A percentile compares a stretch with the other conserved stretches of the same genome.
Conservation (phyloP, 768 basidiomycete genomes). For the Boletus rubropictus region DNA sequence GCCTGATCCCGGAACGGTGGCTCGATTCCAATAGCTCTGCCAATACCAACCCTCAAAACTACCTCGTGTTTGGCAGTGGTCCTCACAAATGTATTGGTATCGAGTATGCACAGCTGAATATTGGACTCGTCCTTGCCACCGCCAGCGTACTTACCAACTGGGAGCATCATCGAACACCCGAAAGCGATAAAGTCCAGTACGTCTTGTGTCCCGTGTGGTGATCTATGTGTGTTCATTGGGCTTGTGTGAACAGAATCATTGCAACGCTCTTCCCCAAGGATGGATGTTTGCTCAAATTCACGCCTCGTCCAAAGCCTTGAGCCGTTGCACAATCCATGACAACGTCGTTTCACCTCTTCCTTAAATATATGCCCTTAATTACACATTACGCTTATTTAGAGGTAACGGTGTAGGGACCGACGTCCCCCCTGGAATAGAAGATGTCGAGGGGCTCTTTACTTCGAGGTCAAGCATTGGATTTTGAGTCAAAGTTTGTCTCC, state of each 20-base stretch:
- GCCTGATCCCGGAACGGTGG: slow-evolving; percentile 87
- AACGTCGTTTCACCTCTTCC: background rate
- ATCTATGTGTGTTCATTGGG: background rate
- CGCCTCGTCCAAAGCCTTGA: slow-evolving; percentile 44
- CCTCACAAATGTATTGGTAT: slow-evolving; percentile 90
- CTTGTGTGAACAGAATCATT: slow-evolving; percentile 56
- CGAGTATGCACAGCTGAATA: slow-evolving; percentile 91
- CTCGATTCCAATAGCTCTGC: slow-evolving; percentile 75
- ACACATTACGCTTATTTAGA: background rate
- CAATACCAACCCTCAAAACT: slow-evolving; percentile 86
- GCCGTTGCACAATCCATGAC: background rate
- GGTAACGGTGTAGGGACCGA: no score
- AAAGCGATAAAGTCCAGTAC: slow-evolving; percentile 77
- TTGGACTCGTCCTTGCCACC: slow-evolving; percentile 77
- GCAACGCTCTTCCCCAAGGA: slow-evolving; percentile 98
- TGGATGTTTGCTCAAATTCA: slow-evolving; percentile 75
- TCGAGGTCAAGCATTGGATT: no score
- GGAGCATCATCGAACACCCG: slow-evolving; percentile 78
- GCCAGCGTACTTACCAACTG: slow-evolving; percentile 77
- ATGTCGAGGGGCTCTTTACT: no score
- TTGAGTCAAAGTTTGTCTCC: no score
- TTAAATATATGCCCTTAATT: slow-evolving; percentile 12
- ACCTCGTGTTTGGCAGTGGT: slow-evolving; percentile 90
- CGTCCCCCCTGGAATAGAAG: no score
- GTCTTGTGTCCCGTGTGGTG: slow-evolving; percentile 28